Evolutionary conservation across 2,329 filamentous ascomycete species (phyloP).

Genomic region (Cercospora janseana): DNA sequence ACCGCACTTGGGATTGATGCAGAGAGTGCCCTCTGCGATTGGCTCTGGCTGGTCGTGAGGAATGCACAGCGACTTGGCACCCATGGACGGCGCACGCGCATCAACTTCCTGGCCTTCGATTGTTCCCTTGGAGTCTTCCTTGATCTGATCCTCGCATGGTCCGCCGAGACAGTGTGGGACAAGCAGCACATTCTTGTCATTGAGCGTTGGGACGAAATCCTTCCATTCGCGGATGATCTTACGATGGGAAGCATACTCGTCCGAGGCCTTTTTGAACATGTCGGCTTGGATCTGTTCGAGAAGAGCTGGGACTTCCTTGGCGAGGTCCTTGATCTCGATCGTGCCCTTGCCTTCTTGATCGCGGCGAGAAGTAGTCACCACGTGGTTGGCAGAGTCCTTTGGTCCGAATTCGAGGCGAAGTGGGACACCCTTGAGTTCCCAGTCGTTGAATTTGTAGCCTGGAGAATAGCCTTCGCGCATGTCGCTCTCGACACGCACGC

Average conservation of each 20-base stretch:
- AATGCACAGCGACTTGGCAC: constrained; percentile 73
- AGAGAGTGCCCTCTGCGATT: constrained; percentile 74
- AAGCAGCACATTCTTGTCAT: constrained; percentile 86
- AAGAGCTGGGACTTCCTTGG: constrained; percentile 70
- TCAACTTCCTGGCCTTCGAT: constrained; percentile 65
- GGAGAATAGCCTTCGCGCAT: constrained; percentile 86
- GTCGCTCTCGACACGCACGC: constrained; percentile 77
- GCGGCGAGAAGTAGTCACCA: constrained; percentile 81
- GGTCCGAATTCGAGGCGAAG: constrained; percentile 93
- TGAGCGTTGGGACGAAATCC: constrained; percentile 84
- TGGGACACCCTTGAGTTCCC: constrained; percentile 94
- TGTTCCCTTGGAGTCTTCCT: constrained; percentile 81
- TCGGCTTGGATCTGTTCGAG: constrained; percentile 88
- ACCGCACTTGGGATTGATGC: constrained; percentile 82
- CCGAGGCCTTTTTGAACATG: constrained; percentile 73
- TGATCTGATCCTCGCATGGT: constrained; percentile 90
- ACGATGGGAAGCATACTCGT: constrained; percentile 75
- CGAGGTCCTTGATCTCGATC: constrained; percentile 71
- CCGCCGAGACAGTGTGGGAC: constrained; percentile 85
- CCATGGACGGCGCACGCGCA: constrained; percentile 71
- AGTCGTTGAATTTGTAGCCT: constrained; percentile 98
- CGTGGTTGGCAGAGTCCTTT: constrained; percentile 82
- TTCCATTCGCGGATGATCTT: constrained; percentile 81
- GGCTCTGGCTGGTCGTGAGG: constrained; percentile 84
- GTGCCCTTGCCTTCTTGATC: constrained; percentile 80